Conservation (phyloP, 306 rosid species). For the Bauhinia variegata region DNA sequence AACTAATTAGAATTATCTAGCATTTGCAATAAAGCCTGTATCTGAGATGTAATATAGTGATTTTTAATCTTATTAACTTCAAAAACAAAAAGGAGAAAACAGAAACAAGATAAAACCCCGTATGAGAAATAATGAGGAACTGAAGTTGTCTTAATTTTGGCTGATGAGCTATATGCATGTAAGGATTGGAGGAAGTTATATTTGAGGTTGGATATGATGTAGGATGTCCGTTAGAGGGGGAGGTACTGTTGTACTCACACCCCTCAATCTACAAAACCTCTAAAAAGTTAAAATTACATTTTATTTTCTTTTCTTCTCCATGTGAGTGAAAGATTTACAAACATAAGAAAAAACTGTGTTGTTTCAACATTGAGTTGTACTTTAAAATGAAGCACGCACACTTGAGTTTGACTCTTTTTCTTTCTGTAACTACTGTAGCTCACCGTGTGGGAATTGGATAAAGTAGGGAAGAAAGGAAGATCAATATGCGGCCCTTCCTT, state of each 20-base stretch:
- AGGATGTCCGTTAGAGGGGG: not conserved
- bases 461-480: constrained; percentile 74
- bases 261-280: too few species aligned
- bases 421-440: constrained; percentile 56
- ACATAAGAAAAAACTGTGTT: too few species aligned
- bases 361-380: not conserved
- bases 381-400: not conserved
- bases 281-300: too few species aligned
- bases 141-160: not conserved
- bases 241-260: not conserved
- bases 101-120: not conserved
- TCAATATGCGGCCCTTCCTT: constrained; percentile 84
- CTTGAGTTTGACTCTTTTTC: constrained; percentile 18
- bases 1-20: constrained; percentile 14
- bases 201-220: not conserved
- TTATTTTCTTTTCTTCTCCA: too few species aligned
- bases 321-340: too few species aligned
- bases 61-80: not conserved
- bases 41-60: not conserved
- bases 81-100: not conserved
- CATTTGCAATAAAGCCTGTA: not conserved
- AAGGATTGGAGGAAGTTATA: not conserved
- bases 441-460: constrained; percentile 69
- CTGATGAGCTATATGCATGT: not conserved
- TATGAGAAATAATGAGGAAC: not conserved